Conservation (phyloP, 163 green algal genomes). For the Chloromonas sp. region DNA sequence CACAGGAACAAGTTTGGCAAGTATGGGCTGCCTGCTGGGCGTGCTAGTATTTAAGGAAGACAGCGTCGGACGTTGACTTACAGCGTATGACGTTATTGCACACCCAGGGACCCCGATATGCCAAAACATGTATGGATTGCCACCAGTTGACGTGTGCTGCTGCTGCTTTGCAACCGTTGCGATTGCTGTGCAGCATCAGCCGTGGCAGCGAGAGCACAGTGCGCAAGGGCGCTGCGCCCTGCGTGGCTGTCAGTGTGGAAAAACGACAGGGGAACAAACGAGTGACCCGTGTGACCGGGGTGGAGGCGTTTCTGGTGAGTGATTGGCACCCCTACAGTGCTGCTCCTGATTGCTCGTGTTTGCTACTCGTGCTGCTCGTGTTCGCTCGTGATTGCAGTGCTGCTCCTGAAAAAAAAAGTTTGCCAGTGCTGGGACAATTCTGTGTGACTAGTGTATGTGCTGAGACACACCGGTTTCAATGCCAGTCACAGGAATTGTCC, state of each 20-base stretch:
- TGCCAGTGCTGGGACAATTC: no score
- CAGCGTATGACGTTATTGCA: no score
- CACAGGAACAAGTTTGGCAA: neutral
- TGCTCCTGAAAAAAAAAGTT: no score
- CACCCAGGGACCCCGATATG: no score
- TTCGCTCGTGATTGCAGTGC: no score
- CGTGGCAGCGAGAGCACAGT: neutral
- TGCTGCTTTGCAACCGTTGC: neutral
- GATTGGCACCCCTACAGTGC: no score
- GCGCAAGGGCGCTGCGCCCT: conserved; percentile 13
- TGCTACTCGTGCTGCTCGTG: no score
- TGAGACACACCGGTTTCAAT: no score
- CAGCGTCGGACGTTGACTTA: neutral
- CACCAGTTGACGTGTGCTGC: neutral
- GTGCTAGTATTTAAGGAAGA: neutral
- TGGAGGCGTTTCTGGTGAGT: conserved; percentile 43
- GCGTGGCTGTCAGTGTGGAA: conserved; percentile 31
- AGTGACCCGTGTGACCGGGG: conserved; percentile 38
- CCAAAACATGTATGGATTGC: neutral
- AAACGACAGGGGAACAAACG: conserved; percentile 51
- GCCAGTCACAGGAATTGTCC: no score
- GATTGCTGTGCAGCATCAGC: neutral
- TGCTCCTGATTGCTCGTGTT: no score
- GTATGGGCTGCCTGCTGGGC: neutral
- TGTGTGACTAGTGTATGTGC: no score